Base-by-base conservation (phyloP, 495 filamentous ascomycete genomes). In the Neurospora cerealis region DNA sequence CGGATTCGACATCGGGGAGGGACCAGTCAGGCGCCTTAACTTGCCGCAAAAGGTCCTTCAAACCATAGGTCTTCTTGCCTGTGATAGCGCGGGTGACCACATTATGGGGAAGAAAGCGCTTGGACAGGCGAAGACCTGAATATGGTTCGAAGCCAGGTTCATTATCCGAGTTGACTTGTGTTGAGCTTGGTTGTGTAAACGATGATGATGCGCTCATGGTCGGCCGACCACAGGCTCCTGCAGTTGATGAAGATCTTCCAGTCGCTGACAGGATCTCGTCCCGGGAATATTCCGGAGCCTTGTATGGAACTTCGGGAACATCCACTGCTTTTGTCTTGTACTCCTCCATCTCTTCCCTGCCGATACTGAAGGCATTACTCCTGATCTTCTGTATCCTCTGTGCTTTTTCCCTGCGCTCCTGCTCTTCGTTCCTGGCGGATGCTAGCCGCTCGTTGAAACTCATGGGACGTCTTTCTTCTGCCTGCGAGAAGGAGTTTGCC, bases 361-460 rank as follows among this genome's bases (percentile, higher is more conserved):
- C 86, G 46, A 95, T 80, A 24, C 89, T 87, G 77, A 97, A 98
- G 0, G 91, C 90, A 28, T 85, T 89, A 74, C 89, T 96, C 74
- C 95, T 84, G 21, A 82, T 76, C 69, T 86, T 85, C 75, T 88
- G 83, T 69, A 91, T 86, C 69, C 86, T 81, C 72, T 85, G 79
- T 42, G 85, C 79, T 71, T 82, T 87, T 71, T 91, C 87, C 71
- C 88, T 87, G 28, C 86, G 87, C 36, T 83, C 84, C 17, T 85
- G 80, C 73, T 89, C 88, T 60, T 92, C 88, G 3, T 81, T 80
- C 72, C 88, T 82, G 48, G 87, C 87, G 46, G 93, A 90, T 0
- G 93, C 92, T 74, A 98, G 88, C 34, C 93, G 86, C 80, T 98
- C 93, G 75, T 93, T 97, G 79, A 98, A 99, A 38, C 89, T 93